Base-by-base conservation (phyloP, 306 rosid genomes). In the Crataegus laevigata region DNA sequence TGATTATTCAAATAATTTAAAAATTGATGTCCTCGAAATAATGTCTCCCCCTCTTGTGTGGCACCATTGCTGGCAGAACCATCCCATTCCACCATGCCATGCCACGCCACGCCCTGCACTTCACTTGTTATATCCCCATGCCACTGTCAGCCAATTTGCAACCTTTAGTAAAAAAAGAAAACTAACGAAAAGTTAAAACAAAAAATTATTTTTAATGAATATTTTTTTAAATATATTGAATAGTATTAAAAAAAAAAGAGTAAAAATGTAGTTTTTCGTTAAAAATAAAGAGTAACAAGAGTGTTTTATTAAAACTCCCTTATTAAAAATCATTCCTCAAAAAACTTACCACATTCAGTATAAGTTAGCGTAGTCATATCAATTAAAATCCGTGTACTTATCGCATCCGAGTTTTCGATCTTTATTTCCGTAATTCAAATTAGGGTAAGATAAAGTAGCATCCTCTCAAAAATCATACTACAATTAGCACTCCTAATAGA, bases 81-180 rank as follows among this genome's bases (percentile, higher is more conserved):
- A 21, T 50, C 21, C 54, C 21, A 50, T 15, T 50, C 6, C 6
- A 15, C 54, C 21, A 50, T 63, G 73, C 69, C 77, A 64, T 68
- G 43, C 62, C 79, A 50, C 55, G 59, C 74, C 71, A 51, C 58
- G 68, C 75, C 72, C 26, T 50, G 52, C 28, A 50, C 21, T 15
- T 50, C 8, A 50, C 8, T 50, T 50, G 21, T 50, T 15, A 17
- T 15, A 50, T 10, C 67, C 42, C 52, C 72, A 28, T 12, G 30
- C 47, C 69, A 15, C 64, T 65, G 77, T 72, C 77, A 71, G 40
- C 68, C 72, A 54, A 71, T 78, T 63, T 78, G 68, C 61, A 38
- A n/a, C n/a, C n/a, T n/a, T n/a, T n/a, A n/a, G n/a, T n/a, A n/a
- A n/a, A n/a, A n/a, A n/a, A n/a, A n/a, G n/a, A n/a, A n/a, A n/a